Conservation (phyloP, 495 filamentous ascomycete species). For the Echria macrotheca region DNA sequence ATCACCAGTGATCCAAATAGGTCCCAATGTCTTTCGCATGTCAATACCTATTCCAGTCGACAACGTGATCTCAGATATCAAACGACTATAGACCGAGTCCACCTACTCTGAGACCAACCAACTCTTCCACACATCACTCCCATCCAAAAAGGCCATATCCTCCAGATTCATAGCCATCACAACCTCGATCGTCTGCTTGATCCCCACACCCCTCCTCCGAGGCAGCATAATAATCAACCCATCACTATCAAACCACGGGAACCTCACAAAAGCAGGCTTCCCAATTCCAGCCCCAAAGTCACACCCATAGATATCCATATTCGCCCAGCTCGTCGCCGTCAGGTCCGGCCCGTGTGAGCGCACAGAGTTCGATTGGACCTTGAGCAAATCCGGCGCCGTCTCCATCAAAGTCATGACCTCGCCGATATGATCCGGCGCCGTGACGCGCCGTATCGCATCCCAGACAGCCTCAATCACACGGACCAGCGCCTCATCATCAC, state of each 20-base stretch:
- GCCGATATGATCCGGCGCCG: background rate
- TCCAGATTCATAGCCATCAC: background rate
- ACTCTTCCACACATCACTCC: conserved; percentile 1
- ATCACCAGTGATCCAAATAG: too few relatives aligned
- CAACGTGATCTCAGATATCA: too few relatives aligned
- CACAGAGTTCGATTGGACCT: background rate
- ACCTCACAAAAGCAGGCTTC: conserved; percentile 4
- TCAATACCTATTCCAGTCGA: too few relatives aligned
- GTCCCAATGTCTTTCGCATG: too few relatives aligned
- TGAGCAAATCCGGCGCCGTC: background rate
- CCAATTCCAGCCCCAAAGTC: conserved; percentile 4
- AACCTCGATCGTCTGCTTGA: background rate
- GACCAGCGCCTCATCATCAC: background rate
- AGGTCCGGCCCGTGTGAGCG: background rate
- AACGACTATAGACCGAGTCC: too few relatives aligned
- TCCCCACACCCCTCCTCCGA: background rate
- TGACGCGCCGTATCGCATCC: conserved; percentile 1
- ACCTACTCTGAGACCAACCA: background rate
- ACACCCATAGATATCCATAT: conserved; percentile 3
- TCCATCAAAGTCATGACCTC: conserved; percentile 1
- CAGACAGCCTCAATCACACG: background rate
- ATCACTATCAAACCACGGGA: conserved; percentile 25
- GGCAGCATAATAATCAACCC: conserved; percentile 21
- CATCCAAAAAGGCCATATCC: background rate
- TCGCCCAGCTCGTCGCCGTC: conserved; percentile 10